Base-by-base conservation (phyloP, 2,329 filamentous ascomycete genomes). In the Aspergillus sergii region DNA sequence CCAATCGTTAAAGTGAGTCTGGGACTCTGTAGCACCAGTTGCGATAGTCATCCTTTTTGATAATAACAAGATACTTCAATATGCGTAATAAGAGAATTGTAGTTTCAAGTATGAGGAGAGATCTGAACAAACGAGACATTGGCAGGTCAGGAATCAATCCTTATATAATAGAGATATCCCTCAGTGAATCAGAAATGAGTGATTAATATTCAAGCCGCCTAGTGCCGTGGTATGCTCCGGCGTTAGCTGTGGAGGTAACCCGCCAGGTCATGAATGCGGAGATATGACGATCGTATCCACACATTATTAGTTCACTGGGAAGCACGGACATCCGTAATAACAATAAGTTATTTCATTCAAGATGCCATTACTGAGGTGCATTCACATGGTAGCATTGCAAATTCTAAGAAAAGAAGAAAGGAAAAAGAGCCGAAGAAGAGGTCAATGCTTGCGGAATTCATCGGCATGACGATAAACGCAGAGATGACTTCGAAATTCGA, bases 1-100 rank as follows among this genome's bases (percentile, higher is more conserved):
- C 83, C 84, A 86, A 62, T 83, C 77, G 32, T 82, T 78, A 69
- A 73, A 80, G 34, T 72, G 66, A 16, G 59, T 57, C 11, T 59
- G 10, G 2, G 28, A 23, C 36, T 53, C 51, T 21, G 23, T n/a
- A 23, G 26, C 16, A 39, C 14, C 21, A 7, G 41, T 26, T 46
- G 55, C 21, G 26, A 12, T 41, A 30, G 55, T 4, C 55, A 57
- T 57, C 6, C 12, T 46, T 45, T 23, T 21, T 32, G 8, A 19
- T n/a, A 14, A 30, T 51, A n/a, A 32, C 9, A 30, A 12, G 4
- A 8, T n/a, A 0, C 8, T n/a, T 51, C 28, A 28, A n/a, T 19
- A 30, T 46, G 43, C 3, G 19, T 23, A 14, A 26, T 9, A 48
- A 14, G 12, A 26, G 23, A 16, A 48, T 14, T 30, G 34, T 5